Base-by-base conservation (phyloP, 805 yeast species). In the Wickerhamomyces silvicola region DNA sequence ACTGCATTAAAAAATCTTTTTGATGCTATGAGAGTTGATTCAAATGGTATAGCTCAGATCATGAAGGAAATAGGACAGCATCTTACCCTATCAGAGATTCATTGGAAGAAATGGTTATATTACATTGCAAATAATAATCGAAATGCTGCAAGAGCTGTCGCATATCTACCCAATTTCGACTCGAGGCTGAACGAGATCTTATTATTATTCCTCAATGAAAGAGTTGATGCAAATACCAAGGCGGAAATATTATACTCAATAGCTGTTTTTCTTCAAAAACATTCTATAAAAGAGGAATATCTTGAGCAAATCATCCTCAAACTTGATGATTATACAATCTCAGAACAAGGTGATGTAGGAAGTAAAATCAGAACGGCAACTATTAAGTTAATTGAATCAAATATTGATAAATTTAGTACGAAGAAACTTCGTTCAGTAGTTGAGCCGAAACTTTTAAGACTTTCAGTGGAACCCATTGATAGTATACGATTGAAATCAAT, bases 311-410 rank as follows among this genome's bases (percentile, higher is more conserved):
- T 66, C 5, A 26, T 68, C 2, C 42, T 39, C 2, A 69, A 73
- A 21, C 54, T 90, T 10, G 78, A 80, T 39, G 96, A 88, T 46
- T 86, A 87, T 52, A 74, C 94, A 0, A 59, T 71, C 2, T 82
- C 90, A 0, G 73, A 74, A 18, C 81, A 84, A 48, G 97, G 97
- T 8, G 97, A 88, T 58, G 88, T 87, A n/a, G 97, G 97, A 2
- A 73, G 84, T 28, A 70, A 75, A 45, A 70, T 86, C 1, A 60
- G 97, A 28, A 41, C 50, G 1, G 66, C 78, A 0, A 62, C 78
- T 2, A 50, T 81, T 3, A 22, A 43, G 6, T 45, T 75, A 3
- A 52, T 78, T 1, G 31, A 39, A 0, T 25, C 42, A 1, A 63
- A 68, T 39, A 23, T 45, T 4, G 29, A 31, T 0, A 17, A 18